These are phyloP conservation scores for Daedaleopsis nitida DNA, from an alignment of 768 basidiomycete genomes.

Conservation along the genomic window DNA sequence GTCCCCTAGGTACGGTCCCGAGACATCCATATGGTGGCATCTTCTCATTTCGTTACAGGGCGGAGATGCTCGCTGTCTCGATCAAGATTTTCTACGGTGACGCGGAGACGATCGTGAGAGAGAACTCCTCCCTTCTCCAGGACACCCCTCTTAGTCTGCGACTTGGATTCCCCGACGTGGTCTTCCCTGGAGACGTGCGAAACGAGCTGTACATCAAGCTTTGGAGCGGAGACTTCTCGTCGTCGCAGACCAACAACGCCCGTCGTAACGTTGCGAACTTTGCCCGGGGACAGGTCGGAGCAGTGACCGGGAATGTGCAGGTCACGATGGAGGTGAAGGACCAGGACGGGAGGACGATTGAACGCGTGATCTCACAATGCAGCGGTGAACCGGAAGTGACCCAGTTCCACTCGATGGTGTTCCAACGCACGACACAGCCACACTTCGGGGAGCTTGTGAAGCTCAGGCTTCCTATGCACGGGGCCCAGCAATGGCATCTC, in stretches of 20 bases:
- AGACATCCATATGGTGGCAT: not conserved
- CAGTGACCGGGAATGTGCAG: slow-evolving; percentile 72
- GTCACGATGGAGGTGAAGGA: slow-evolving; percentile 88
- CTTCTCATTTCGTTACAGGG: slow-evolving; percentile 46
- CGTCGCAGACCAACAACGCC: slow-evolving; percentile 50
- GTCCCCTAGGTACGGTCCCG: slow-evolving; percentile 54
- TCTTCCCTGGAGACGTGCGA: slow-evolving; percentile 88
- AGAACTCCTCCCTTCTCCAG: slow-evolving; percentile 82
- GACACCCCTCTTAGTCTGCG: slow-evolving; percentile 82
- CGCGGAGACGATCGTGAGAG: slow-evolving; percentile 67
- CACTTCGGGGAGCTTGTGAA: slow-evolving; percentile 95
- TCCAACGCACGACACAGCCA: slow-evolving; percentile 83
- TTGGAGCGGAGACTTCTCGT: slow-evolving; percentile 88
- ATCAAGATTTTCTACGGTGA: slow-evolving; percentile 90
- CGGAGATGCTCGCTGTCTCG: slow-evolving; percentile 84
- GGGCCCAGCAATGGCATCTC: slow-evolving; percentile 80
- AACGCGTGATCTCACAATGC: slow-evolving; percentile 77
- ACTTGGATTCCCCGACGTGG: slow-evolving; percentile 94
- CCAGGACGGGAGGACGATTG: slow-evolving; percentile 65
- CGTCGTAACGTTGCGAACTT: slow-evolving; percentile 61
- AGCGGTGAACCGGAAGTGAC: slow-evolving; percentile 81
- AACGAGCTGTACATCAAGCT: slow-evolving; percentile 97
- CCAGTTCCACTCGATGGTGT: slow-evolving; percentile 89
- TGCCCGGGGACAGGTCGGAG: slow-evolving; percentile 56
- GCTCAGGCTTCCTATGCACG: slow-evolving; percentile 68